phyloP scores from a whole-genome alignment of 768 basidiomycete genomes.

The Boletus subcaerulescens region DNA sequence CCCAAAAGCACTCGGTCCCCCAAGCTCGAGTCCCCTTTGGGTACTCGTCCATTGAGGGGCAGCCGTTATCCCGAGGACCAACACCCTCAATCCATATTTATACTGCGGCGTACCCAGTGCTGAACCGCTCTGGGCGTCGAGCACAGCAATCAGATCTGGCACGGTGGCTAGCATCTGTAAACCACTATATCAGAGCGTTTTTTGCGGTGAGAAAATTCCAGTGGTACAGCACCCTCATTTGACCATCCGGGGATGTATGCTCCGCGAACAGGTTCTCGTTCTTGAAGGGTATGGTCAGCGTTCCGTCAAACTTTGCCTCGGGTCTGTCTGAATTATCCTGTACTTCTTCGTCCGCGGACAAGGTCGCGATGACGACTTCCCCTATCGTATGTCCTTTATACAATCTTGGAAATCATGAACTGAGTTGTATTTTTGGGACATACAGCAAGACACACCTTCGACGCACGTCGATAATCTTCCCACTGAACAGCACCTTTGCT shows the following conservation, averaged over 20 bases:
- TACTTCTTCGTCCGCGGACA: constrained; percentile 27
- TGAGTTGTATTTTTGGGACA: not conserved
- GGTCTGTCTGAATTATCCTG: constrained; percentile 22
- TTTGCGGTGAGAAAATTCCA: not conserved
- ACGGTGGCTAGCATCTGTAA: constrained; percentile 51
- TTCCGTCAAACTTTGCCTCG: constrained; percentile 25
- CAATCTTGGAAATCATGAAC: constrained; percentile 13
- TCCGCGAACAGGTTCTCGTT: constrained; percentile 59
- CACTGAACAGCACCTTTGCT: constrained; percentile 48
- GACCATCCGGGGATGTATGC: constrained; percentile 31
- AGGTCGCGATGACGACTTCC: constrained; percentile 32
- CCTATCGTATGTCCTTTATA: constrained; percentile 42
- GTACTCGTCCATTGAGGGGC: constrained; percentile 57
- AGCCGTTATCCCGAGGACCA: constrained; percentile 46
- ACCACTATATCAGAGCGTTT: constrained; percentile 1
- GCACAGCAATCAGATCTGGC: constrained; percentile 62
- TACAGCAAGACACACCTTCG: constrained; percentile 24
- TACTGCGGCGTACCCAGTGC: constrained; percentile 65
- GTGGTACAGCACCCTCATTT: constrained; percentile 13
- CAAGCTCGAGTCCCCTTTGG: constrained; percentile 44
- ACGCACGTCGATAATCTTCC: constrained; percentile 56
- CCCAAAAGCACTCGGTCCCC: constrained; percentile 56
- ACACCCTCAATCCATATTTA: constrained; percentile 56
- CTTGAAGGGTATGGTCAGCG: constrained; percentile 55
- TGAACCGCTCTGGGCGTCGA: constrained; percentile 60